Percentiles rank a stretch among this genome's conserved stretches.
These are phyloP conservation scores for Emericellopsis terricola DNA, from an alignment of 495 filamentous ascomycete species.

Conservation along the genomic window DNA sequence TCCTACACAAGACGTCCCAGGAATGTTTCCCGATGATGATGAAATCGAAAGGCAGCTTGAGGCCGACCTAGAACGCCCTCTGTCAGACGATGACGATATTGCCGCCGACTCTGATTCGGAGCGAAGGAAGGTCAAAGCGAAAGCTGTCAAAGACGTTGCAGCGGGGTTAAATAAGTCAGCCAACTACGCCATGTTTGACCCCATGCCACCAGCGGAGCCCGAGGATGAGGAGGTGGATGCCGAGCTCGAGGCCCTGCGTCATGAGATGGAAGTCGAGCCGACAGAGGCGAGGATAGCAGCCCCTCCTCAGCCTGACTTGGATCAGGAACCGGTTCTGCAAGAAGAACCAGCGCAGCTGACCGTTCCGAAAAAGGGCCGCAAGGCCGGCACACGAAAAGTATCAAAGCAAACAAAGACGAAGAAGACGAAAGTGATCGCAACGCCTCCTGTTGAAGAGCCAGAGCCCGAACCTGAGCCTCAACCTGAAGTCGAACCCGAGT, in stretches of 20 bases:
- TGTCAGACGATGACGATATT: slow-evolving; percentile 35
- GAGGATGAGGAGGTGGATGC: slow-evolving; percentile 28
- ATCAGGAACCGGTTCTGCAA: background rate
- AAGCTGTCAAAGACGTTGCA: slow-evolving; percentile 17
- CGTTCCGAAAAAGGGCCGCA: slow-evolving; percentile 27
- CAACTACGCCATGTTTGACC: slow-evolving; percentile 27
- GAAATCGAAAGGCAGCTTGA: slow-evolving; percentile 53
- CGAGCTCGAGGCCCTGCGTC: slow-evolving; percentile 24
- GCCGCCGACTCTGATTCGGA: slow-evolving; percentile 17
- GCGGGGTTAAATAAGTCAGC: slow-evolving; percentile 13
- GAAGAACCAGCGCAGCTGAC: slow-evolving; percentile 9
- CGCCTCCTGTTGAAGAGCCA: slow-evolving; percentile 12
- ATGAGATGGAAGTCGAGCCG: slow-evolving; percentile 19
- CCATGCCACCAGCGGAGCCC: slow-evolving; percentile 16
- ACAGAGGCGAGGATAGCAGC: slow-evolving; percentile 1
- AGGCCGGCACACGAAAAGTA: slow-evolving; percentile 20
- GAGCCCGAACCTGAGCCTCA: slow-evolving; percentile 13
- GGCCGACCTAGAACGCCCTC: slow-evolving; percentile 42
- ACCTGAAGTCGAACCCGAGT: slow-evolving; percentile 13
- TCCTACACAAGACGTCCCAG: slow-evolving; percentile 12
- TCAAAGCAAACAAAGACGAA: slow-evolving; percentile 27
- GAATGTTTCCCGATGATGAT: slow-evolving; percentile 32
- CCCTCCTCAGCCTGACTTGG: background rate
- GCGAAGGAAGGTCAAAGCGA: slow-evolving; percentile 15
- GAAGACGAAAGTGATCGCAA: slow-evolving; percentile 6